Evolutionary conservation across 495 filamentous ascomycete species (phyloP).

Genomic region (Coniosporium apollinis): DNA sequence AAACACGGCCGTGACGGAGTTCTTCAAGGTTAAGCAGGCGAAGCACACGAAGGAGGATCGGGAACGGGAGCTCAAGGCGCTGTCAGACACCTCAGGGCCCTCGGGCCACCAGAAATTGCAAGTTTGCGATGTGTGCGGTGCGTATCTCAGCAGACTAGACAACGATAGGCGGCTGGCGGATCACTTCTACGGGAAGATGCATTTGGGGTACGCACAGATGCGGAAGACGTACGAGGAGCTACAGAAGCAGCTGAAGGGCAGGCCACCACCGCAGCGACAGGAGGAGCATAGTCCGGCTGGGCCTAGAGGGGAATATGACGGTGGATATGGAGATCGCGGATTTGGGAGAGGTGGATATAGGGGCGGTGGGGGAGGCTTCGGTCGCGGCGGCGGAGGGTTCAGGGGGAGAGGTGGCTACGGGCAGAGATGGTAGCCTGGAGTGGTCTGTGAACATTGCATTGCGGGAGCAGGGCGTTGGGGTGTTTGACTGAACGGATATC

Average conservation of each 20-base stretch:
- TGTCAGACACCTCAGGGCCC: conserved; percentile 79
- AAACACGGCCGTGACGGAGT: conserved; percentile 64
- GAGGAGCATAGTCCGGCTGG: conserved; percentile 19
- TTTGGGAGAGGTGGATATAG: conserved; percentile 13
- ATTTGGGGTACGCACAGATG: conserved; percentile 96
- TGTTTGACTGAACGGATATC: too few species aligned
- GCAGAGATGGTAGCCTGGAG: conserved; percentile 4
- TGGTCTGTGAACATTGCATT: too few species aligned
- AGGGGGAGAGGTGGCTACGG: conserved; percentile 6
- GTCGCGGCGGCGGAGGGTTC: conserved; percentile 15
- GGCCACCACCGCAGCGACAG: conserved; percentile 43
- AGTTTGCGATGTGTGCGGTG: conserved; percentile 95
- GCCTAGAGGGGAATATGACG: conserved; percentile 8
- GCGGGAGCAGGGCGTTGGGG: too few species aligned
- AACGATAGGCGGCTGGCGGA: conserved; percentile 89
- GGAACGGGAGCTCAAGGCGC: conserved; percentile 80
- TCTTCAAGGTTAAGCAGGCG: conserved; percentile 62
- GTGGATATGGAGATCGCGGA: conserved; percentile 9
- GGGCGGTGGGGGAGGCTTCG: conserved; percentile 12
- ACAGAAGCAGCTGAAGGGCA: conserved; percentile 64
- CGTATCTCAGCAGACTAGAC: conserved; percentile 78
- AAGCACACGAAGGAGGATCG: conserved; percentile 69
- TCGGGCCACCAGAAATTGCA: conserved; percentile 94
- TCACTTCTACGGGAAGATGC: conserved; percentile 99
- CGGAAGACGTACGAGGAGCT: conserved; percentile 75